phyloP scores from a whole-genome alignment of 1,284 basidiomycete species.

The Cystobasidium sp. region DNA sequence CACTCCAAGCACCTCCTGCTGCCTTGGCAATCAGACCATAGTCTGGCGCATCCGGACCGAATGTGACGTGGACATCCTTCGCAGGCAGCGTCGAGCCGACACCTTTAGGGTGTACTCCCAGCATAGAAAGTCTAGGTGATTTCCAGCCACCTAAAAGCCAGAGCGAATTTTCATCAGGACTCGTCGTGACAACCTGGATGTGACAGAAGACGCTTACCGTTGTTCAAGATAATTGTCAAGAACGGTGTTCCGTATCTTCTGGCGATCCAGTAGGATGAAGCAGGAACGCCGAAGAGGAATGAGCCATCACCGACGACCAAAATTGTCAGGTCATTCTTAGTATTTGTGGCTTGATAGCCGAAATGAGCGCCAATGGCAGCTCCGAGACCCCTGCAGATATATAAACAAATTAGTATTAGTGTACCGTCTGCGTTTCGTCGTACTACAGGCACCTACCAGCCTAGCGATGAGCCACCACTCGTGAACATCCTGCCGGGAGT shows the following conservation, averaged over 20 bases:
- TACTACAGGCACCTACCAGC: constrained; percentile 1
- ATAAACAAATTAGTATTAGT: constrained; percentile 64
- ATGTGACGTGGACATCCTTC: constrained; percentile 65
- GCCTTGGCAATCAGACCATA: constrained; percentile 64
- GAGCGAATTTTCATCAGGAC: constrained; percentile 8
- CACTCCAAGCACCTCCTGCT: constrained; percentile 68
- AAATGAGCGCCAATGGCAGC: constrained; percentile 67
- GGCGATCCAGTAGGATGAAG: constrained; percentile 71
- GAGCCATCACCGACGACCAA: constrained; percentile 70
- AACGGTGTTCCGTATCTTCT: constrained; percentile 72
- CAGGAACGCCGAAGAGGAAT: constrained; percentile 69
- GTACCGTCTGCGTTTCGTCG: constrained; percentile 56
- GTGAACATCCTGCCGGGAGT: constrained; percentile 41
- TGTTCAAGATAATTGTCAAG: constrained; percentile 71
- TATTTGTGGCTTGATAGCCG: constrained; percentile 52
- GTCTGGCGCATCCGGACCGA: constrained; percentile 69
- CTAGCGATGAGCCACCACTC: constrained; percentile 42
- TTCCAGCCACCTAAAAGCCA: constrained; percentile 52
- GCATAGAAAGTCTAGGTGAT: constrained; percentile 68
- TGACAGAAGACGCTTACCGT: constrained; percentile 60
- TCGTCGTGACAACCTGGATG: background rate
- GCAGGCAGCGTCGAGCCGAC: constrained; percentile 62
- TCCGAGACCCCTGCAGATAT: constrained; percentile 68
- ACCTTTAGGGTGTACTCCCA: constrained; percentile 67
- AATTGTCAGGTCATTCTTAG: constrained; percentile 63